These are phyloP conservation scores for Colletotrichum falcatum DNA, from an alignment of 2,329 filamentous ascomycete genomes.

Conservation along the genomic window DNA sequence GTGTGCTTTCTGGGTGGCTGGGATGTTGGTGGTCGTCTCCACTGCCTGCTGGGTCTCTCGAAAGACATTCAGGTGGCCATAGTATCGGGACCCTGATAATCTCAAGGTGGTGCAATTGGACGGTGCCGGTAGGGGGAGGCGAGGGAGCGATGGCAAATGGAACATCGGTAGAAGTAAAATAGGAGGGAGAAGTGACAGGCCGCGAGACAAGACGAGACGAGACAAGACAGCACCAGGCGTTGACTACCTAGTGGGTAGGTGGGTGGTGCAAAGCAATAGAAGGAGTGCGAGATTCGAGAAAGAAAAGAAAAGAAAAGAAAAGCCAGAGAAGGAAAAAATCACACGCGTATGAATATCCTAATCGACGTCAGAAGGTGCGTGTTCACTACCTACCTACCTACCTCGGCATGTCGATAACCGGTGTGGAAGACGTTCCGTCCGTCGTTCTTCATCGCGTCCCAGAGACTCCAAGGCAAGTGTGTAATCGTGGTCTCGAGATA, in stretches of 20 bases:
- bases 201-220: constrained; percentile 29
- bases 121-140: constrained; percentile 33
- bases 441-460: constrained; percentile 25
- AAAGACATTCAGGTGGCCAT: constrained; percentile 40
- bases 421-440: neutral
- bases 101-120: constrained; percentile 38
- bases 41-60: constrained; percentile 34
- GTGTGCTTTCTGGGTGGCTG: constrained; percentile 14
- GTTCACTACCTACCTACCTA: no score
- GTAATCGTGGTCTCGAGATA: neutral
- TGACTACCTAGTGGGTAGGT: no score
- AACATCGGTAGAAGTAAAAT: constrained; percentile 17
- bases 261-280: neutral
- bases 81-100: constrained; percentile 40
- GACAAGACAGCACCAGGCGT: constrained; percentile 5
- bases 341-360: neutral
- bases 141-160: constrained; percentile 23
- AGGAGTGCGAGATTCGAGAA: neutral
- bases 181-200: constrained; percentile 12
- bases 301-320: no score
- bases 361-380: neutral
- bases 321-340: no score
- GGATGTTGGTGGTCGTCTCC: constrained; percentile 27
- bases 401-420: neutral
- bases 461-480: neutral